Conservation (phyloP, 2,329 filamentous ascomycete species). For the Alternaria alternata region DNA sequence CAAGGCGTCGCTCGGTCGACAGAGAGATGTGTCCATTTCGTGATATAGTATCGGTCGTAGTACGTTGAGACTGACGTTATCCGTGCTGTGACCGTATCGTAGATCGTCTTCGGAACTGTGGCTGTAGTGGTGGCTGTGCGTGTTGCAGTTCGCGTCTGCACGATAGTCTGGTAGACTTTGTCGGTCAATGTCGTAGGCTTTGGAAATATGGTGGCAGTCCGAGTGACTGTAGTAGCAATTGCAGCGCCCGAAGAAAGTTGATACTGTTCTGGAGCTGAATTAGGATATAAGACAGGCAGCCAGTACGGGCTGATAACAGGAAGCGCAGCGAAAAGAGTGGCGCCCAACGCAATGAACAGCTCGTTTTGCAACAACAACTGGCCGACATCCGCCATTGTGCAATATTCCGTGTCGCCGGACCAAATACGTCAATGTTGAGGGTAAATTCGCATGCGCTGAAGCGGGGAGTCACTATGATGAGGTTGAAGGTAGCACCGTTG, state of each 20-base stretch:
- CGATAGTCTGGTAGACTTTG: constrained; percentile 1
- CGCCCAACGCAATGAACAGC: background rate
- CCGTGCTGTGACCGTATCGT: constrained; percentile 1
- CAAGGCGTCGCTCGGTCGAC: background rate
- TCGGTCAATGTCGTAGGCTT: constrained; percentile 2
- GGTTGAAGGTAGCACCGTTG: background rate
- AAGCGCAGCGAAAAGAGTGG: background rate
- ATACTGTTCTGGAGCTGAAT: background rate
- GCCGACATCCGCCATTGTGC: background rate
- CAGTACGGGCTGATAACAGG: background rate
- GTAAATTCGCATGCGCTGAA: background rate
- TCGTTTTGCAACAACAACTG: constrained; percentile 2
- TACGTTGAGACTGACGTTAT: background rate
- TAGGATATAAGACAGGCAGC: background rate
- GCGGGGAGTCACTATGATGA: background rate
- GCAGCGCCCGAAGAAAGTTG: background rate
- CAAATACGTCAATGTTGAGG: background rate
- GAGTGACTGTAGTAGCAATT: background rate
- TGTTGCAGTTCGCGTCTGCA: background rate
- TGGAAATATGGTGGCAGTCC: background rate
- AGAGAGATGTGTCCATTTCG: constrained; percentile 6
- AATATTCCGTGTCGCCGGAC: background rate
- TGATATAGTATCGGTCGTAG: background rate
- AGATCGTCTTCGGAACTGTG: background rate
- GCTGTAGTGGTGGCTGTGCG: background rate